Percentiles rank a stretch among this genome's conserved stretches.
Evolutionary conservation across 2,329 filamentous ascomycete genomes (phyloP).

Genomic region (Thielaviopsis populi): DNA sequence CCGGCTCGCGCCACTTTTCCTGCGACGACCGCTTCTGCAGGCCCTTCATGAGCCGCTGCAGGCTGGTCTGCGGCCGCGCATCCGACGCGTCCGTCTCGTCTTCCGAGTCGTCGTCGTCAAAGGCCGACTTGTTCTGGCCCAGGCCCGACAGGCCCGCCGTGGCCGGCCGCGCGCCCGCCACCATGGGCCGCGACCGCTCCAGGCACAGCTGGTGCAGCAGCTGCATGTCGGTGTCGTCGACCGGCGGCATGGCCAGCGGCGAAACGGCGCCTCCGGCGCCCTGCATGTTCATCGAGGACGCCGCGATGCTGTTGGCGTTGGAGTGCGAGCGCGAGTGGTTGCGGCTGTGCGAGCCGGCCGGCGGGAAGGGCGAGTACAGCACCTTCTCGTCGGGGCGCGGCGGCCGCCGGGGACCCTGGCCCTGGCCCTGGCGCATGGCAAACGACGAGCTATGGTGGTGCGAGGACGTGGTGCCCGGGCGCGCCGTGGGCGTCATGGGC

Average conservation of each 20-base stretch:
- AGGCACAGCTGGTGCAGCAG: slow-evolving; percentile 15
- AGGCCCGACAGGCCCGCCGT: background rate
- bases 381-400: slow-evolving; percentile 11
- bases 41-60: slow-evolving; percentile 15
- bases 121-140: slow-evolving; percentile 12
- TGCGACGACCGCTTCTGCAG: slow-evolving; percentile 15
- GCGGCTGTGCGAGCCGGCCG: background rate
- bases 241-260: slow-evolving; percentile 4
- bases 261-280: background rate
- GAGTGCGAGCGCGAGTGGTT: slow-evolving; percentile 9
- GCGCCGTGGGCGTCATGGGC: slow-evolving; percentile 5
- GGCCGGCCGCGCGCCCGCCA: background rate
- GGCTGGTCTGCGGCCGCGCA: background rate
- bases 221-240: slow-evolving; percentile 9
- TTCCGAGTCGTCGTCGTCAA: slow-evolving; percentile 14
- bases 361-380: slow-evolving; percentile 12
- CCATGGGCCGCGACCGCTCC: background rate
- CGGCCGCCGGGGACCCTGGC: slow-evolving; percentile 8
- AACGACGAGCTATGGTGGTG: slow-evolving; percentile 10
- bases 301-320: background rate
- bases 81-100: background rate
- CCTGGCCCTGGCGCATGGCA: background rate
- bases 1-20: slow-evolving; percentile 14
- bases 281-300: background rate
- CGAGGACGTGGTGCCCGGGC: background rate